These are phyloP conservation scores for Colletotrichum tropicicola DNA, from an alignment of 2,329 filamentous ascomycete genomes.

Conservation along the genomic window DNA sequence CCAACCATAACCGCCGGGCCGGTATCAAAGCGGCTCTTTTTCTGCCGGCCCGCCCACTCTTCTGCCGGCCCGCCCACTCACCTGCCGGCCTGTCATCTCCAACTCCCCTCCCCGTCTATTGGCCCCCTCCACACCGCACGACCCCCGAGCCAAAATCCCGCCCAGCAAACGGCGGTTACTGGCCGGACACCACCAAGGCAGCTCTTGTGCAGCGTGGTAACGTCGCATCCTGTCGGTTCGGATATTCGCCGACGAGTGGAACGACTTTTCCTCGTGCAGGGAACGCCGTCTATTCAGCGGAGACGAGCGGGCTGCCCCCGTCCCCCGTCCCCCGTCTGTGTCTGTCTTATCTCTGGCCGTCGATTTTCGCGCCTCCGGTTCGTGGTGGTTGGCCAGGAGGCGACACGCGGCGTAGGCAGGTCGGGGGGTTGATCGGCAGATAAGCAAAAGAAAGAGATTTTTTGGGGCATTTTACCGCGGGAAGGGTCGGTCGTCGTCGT, in stretches of 20 bases:
- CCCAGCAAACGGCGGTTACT: background rate
- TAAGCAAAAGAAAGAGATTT: conserved; percentile 4
- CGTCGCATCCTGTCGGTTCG: conserved; percentile 11
- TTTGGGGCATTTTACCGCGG: background rate
- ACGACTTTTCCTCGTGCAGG: background rate
- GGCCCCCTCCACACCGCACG: background rate
- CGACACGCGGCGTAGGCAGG: conserved; percentile 3
- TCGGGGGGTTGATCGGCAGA: conserved; percentile 19
- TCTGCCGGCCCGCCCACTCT: too few relatives aligned
- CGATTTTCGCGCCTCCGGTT: background rate
- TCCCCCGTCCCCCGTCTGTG: background rate
- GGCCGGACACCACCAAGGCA: background rate
- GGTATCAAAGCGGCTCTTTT: background rate
- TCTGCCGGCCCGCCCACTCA: too few relatives aligned
- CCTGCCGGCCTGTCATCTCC: too few relatives aligned
- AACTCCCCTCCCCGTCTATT: too few relatives aligned
- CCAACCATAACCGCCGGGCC: background rate
- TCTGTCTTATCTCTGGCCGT: conserved; percentile 13
- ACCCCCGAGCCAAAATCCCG: too few relatives aligned
- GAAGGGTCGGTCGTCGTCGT: background rate
- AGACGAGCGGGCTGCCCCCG: conserved; percentile 20
- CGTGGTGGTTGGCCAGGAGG: conserved; percentile 1
- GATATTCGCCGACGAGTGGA: conserved; percentile 14
- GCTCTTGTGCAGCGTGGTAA: conserved; percentile 1
- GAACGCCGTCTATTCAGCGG: conserved; percentile 21